These are phyloP conservation scores for Silene latifolia DNA, from an alignment of 148 eudicot genomes.

Conservation along the genomic window DNA sequence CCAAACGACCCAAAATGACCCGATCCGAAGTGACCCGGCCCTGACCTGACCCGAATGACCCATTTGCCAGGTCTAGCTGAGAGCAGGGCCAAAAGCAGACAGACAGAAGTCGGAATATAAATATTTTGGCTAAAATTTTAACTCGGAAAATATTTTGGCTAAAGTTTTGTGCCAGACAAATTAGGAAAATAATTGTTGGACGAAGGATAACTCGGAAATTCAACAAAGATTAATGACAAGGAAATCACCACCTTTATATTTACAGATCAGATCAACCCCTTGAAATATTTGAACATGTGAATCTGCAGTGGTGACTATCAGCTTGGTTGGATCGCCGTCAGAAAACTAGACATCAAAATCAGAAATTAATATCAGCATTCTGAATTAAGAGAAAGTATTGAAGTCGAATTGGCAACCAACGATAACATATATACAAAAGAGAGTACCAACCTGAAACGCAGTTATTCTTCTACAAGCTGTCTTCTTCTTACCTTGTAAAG, in stretches of 20 bases:
- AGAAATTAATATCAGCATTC: conserved; percentile 6
- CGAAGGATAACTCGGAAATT: not conserved
- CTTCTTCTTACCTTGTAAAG: conserved; percentile 67
- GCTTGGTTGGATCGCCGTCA: conserved; percentile 65
- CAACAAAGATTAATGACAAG: too few species aligned
- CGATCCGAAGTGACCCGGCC: too few species aligned
- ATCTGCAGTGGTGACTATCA: conserved; percentile 88
- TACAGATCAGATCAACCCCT: conserved; percentile 58
- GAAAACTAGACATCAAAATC: conserved; percentile 47
- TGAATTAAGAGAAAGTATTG: too few species aligned
- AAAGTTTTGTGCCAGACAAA: too few species aligned
- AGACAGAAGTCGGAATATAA: too few species aligned
- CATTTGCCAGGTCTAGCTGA: too few species aligned
- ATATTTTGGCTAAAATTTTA: too few species aligned
- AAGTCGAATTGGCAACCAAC: not conserved
- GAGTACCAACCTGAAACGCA: conserved; percentile 65
- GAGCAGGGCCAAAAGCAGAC: too few species aligned
- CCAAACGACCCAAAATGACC: too few species aligned
- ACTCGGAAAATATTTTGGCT: too few species aligned
- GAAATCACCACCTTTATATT: conserved; percentile 50
- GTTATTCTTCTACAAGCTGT: conserved; percentile 63
- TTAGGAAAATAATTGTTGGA: too few species aligned
- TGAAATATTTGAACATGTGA: conserved; percentile 67
- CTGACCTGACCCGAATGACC: too few species aligned
- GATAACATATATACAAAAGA: not conserved